phyloP scores from a whole-genome alignment of 805 yeast species.

The Metschnikowia vanudenii region DNA sequence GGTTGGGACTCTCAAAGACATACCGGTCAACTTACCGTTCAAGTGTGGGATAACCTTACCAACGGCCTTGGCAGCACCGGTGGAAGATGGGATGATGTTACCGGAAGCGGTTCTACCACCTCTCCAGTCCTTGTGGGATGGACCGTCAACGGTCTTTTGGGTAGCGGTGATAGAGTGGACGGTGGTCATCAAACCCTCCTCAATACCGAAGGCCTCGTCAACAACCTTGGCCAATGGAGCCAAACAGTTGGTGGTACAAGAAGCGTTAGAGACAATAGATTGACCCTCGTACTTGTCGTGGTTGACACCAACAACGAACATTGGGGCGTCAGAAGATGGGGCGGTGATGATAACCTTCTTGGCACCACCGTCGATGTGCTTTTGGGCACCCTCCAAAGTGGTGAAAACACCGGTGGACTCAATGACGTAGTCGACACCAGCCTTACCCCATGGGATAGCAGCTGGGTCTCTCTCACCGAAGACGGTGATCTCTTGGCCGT shows the following conservation, averaged over 20 bases:
- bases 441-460: conserved; percentile 82
- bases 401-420: conserved; percentile 97
- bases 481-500: conserved; percentile 64
- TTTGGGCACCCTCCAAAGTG: conserved; percentile 72
- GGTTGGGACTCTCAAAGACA: conserved; percentile 93
- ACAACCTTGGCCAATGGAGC: conserved; percentile 92
- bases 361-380: conserved; percentile 89
- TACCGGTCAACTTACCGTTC: conserved; percentile 91
- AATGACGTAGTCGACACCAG: conserved; percentile 80
- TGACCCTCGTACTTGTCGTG: conserved; percentile 73
- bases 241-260: conserved; percentile 94
- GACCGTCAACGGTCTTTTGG: conserved; percentile 95
- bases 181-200: conserved; percentile 94
- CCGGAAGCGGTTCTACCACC: conserved; percentile 97
- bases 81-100: conserved; percentile 92
- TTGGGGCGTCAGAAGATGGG: conserved; percentile 91
- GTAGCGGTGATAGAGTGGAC: conserved; percentile 96
- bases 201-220: conserved; percentile 82
- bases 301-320: conserved; percentile 93
- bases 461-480: conserved; percentile 85
- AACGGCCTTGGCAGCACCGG: conserved; percentile 98
- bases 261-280: conserved; percentile 83
- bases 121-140: conserved; percentile 98
- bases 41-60: conserved; percentile 91
- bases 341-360: conserved; percentile 94